Evolutionary conservation across 352 stramenopile genomes (phyloP), one percentile per base, ranked within the genome.

Genomic region (Phytophthora palmivora): DNA sequence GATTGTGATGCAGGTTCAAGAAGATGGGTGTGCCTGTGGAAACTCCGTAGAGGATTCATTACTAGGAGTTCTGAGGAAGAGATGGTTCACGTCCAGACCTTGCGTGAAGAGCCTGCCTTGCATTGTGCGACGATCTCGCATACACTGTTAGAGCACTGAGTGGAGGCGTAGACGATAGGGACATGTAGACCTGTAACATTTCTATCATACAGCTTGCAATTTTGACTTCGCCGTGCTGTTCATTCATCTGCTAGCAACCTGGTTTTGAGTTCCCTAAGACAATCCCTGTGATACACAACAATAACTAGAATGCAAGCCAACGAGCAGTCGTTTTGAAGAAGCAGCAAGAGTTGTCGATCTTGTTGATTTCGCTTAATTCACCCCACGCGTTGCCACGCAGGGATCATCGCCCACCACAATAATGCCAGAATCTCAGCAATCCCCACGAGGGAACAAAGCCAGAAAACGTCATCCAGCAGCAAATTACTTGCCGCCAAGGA

Each of bases 401-500:
- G 18, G 53, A 64, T 65, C 54, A 66, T 75, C 54, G 47, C 30
- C 65, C 61, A 78, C 72, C 67, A 76, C 67, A 70, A 73, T 82
- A 77, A 75, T 79, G 78, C 79, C 79, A 88, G 74, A 82, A 67
- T 78, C 67, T 82, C 69, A 79, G 72, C 76, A 79, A 81, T 71
- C 74, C 74, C 71, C 66, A 72, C 74, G 56, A 77, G 59, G 76
- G 58, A 76, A 74, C 58, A 79, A 41, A 70, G 54, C 58, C 55
- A 67, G 47, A 57, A 64, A 47, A 39, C 45, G 52, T 68, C 47
- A 58, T 14, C 44, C 50, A 69, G 61, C 43, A 64, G 59, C 56
- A 72, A 63, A 57, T 90, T 94, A 94, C 81, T 94, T 94, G 78
- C 82, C 82, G 58, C 70, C 86, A 62, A 94, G 82, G 67, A 95